phyloP scores from a whole-genome alignment of 2,329 filamentous ascomycete species.

The Karstenula rhodostoma region DNA sequence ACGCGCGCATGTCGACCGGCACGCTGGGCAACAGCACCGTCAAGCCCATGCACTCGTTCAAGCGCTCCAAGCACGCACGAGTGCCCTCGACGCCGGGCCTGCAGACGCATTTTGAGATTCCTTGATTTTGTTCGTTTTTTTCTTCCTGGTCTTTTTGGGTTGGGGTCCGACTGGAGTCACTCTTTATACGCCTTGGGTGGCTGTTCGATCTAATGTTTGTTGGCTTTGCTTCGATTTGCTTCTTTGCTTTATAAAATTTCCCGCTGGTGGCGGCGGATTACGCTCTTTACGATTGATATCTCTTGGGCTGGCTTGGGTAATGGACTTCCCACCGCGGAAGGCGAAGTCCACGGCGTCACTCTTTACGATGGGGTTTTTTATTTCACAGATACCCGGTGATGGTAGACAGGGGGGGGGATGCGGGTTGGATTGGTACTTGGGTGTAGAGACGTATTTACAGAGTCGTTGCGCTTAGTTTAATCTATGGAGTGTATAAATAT shows the following conservation, averaged over 20 bases:
- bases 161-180: neutral
- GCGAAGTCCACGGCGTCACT: slow-evolving; percentile 2
- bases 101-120: slow-evolving; percentile 7
- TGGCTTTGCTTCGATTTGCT: neutral
- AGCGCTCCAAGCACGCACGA: slow-evolving; percentile 4
- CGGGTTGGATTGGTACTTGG: neutral
- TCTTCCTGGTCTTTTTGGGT: neutral
- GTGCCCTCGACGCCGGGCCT: slow-evolving; percentile 1
- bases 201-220: slow-evolving; percentile 2
- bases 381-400: slow-evolving; percentile 4
- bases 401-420: neutral
- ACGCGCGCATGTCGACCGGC: slow-evolving; percentile 15
- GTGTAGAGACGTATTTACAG: slow-evolving; percentile 1
- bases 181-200: slow-evolving; percentile 1
- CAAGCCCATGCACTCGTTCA: slow-evolving; percentile 13
- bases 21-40: neutral
- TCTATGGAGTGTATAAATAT: neutral
- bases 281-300: slow-evolving; percentile 7
- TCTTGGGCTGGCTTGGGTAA: neutral
- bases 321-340: too few relatives aligned
- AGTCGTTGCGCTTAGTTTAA: neutral
- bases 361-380: neutral
- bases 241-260: slow-evolving; percentile 1
- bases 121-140: neutral
- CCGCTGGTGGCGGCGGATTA: slow-evolving; percentile 6